phyloP scores from a whole-genome alignment of 345 rosid species.

The Capsella bursapastoris region DNA sequence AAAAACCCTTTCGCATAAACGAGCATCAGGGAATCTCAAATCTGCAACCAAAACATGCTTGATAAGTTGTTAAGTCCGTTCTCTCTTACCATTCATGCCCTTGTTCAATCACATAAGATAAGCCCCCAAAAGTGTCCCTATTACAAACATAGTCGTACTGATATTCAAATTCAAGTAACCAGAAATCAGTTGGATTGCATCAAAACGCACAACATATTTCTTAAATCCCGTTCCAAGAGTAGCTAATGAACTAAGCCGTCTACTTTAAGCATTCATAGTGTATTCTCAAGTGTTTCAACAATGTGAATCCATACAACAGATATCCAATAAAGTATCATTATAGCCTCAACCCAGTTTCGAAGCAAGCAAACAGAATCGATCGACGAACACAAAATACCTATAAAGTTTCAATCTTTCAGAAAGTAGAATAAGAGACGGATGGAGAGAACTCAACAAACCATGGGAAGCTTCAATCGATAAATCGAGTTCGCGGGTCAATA shows the following conservation, averaged over 20 bases:
- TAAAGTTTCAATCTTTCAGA: conserved; percentile 3
- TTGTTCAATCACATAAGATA: conserved; percentile 15
- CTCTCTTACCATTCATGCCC: neutral
- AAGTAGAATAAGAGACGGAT: neutral
- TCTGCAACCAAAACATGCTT: conserved; percentile 24
- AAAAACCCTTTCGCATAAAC: conserved; percentile 37
- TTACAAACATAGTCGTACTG: neutral
- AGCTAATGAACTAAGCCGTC: neutral
- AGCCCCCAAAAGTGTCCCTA: neutral
- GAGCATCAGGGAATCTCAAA: conserved; percentile 41
- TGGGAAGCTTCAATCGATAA: conserved; percentile 10
- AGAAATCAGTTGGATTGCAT: conserved; percentile 13
- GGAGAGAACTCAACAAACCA: conserved; percentile 32
- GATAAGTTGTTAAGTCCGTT: neutral
- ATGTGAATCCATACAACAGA: neutral
- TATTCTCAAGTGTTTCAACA: conserved; percentile 3
- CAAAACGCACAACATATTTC: neutral
- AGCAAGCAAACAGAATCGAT: conserved; percentile 20
- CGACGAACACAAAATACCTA: neutral
- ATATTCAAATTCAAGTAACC: neutral
- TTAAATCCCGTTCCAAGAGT: neutral
- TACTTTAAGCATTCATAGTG: neutral
- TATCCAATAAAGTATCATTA: neutral
- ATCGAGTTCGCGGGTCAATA: conserved; percentile 1
- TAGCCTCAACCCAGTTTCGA: conserved; percentile 5